A percentile compares a stretch with the other conserved stretches of the same genome.
Conservation (phyloP, 192 early-diverging fungal species). For the Dissophora globulifera region DNA sequence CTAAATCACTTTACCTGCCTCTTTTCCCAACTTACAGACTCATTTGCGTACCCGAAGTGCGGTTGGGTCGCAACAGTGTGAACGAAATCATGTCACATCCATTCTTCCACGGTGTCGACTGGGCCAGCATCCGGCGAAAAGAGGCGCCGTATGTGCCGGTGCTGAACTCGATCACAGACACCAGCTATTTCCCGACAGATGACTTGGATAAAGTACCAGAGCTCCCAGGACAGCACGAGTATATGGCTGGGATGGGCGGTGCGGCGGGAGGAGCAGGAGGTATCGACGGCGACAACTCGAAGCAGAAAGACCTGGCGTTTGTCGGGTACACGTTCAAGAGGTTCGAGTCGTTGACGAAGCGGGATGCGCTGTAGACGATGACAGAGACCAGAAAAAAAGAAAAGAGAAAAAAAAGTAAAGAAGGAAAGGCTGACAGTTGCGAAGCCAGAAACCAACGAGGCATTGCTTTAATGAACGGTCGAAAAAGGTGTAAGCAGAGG, state of each 20-base stretch:
- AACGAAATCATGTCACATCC: slow-evolving; percentile 92
- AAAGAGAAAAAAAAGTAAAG: too few relatives aligned
- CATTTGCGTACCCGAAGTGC: slow-evolving; percentile 86
- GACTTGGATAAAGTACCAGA: slow-evolving; percentile 85
- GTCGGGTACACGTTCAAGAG: slow-evolving; percentile 99
- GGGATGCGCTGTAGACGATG: slow-evolving; percentile 63
- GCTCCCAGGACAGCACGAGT: slow-evolving; percentile 43
- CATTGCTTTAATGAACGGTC: too few relatives aligned
- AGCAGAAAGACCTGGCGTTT: slow-evolving; percentile 96
- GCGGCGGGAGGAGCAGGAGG: too few relatives aligned
- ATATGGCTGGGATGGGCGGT: too few relatives aligned
- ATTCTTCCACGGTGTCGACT: slow-evolving; percentile 95
- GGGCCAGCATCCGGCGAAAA: slow-evolving; percentile 83
- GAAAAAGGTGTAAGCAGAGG: too few relatives aligned
- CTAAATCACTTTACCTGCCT: too few relatives aligned
- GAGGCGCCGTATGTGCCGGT: slow-evolving; percentile 94
- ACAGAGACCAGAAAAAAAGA: too few relatives aligned
- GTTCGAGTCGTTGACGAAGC: slow-evolving; percentile 84
- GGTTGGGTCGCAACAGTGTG: slow-evolving; percentile 81
- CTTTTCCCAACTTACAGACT: too few relatives aligned
- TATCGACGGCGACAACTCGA: slow-evolving; percentile 44
- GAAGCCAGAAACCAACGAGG: slow-evolving; percentile 45
- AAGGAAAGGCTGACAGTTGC: too few relatives aligned
- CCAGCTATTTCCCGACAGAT: slow-evolving; percentile 97
- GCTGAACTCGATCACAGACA: slow-evolving; percentile 94